Conservation (phyloP, 768 basidiomycete species). For the Stropharia rugosoannulata region DNA sequence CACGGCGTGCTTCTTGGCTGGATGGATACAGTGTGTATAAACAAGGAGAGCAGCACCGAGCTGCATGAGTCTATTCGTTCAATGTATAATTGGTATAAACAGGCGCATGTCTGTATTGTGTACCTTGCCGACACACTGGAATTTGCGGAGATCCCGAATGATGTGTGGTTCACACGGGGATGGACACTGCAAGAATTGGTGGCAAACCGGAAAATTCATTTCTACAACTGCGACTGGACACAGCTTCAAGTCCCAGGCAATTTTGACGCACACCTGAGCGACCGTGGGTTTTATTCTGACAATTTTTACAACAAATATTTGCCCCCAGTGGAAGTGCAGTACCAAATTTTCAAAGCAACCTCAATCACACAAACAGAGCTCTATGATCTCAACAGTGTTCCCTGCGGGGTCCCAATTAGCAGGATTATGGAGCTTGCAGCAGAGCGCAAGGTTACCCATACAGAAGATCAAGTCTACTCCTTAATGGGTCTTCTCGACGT, state of each 20-base stretch:
- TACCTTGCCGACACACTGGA: background rate
- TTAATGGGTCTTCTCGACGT: background rate
- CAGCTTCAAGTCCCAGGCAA: background rate
- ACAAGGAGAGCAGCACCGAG: slow-evolving; percentile 6
- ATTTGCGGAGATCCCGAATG: background rate
- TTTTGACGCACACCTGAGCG: background rate
- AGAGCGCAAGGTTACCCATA: background rate
- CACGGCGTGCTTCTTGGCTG: background rate
- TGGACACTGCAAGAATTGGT: slow-evolving; percentile 6
- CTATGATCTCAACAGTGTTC: background rate
- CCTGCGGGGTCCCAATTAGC: background rate
- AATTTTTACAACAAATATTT: too few relatives aligned
- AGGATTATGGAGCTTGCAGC: background rate
- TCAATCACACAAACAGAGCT: background rate
- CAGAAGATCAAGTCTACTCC: background rate
- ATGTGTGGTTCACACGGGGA: background rate
- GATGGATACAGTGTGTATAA: slow-evolving; percentile 7
- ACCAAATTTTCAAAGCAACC: background rate
- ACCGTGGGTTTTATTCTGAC: too few relatives aligned
- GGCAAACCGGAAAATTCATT: background rate
- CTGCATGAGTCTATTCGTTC: slow-evolving; percentile 7
- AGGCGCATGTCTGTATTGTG: background rate
- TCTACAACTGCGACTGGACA: background rate
- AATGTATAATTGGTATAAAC: slow-evolving; percentile 2
- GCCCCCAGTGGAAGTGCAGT: background rate